phyloP scores from a whole-genome alignment of 768 basidiomycete species.

The Hortiboletus flavorubellus region DNA sequence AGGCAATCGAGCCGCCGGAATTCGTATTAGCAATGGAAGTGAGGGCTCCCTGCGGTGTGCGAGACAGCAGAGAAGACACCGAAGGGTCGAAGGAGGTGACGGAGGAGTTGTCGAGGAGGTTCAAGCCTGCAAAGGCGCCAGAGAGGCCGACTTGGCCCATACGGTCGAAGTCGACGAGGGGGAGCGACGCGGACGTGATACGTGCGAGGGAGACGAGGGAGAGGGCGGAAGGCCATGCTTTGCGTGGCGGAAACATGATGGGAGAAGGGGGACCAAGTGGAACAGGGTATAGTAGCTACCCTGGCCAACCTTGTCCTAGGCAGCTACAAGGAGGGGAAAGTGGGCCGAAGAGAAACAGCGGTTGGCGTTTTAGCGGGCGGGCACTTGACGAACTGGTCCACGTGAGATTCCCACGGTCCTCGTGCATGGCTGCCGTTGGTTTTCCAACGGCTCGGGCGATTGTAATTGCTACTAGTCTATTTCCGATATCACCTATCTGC shows the following conservation, averaged over 20 bases:
- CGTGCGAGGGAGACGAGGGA: slow-evolving; percentile 15
- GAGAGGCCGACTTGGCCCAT: slow-evolving; percentile 92
- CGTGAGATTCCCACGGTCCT: slow-evolving; percentile 23
- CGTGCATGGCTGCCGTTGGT: background rate
- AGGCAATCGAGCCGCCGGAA: slow-evolving; percentile 68
- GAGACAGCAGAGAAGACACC: slow-evolving; percentile 67
- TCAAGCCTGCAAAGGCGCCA: slow-evolving; percentile 86
- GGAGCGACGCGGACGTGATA: slow-evolving; percentile 39
- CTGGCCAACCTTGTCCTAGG: slow-evolving; percentile 4
- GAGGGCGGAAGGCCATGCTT: slow-evolving; percentile 27
- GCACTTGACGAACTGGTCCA: slow-evolving; percentile 17
- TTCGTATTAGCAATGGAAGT: slow-evolving; percentile 74
- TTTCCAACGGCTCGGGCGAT: slow-evolving; percentile 1
- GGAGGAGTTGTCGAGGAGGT: slow-evolving; percentile 61
- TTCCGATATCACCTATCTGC: background rate
- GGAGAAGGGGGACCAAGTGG: slow-evolving; percentile 3
- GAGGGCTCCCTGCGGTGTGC: slow-evolving; percentile 62
- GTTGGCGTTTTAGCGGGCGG: background rate
- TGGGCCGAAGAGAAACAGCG: background rate
- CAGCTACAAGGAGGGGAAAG: background rate
- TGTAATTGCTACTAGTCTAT: background rate
- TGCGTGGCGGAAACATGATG: slow-evolving; percentile 6
- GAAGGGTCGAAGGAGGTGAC: slow-evolving; percentile 63
- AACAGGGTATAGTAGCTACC: slow-evolving; percentile 7
- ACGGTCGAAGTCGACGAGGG: slow-evolving; percentile 65